Evolutionary conservation across 495 filamentous ascomycete species (phyloP).

Genomic region (Physcia stellaris): DNA sequence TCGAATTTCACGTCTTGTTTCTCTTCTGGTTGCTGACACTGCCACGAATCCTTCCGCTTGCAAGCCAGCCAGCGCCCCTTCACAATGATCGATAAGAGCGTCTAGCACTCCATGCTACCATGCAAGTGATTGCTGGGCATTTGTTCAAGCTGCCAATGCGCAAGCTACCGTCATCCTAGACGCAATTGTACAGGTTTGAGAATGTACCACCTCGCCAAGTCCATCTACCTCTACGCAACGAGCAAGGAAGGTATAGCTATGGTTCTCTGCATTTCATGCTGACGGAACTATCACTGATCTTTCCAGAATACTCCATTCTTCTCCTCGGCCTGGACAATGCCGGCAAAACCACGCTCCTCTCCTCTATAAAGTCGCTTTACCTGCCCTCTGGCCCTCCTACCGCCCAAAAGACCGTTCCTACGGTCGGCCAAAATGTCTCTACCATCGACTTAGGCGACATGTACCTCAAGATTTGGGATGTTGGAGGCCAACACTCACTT

Average conservation of each 20-base stretch:
- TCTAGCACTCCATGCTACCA: too few species aligned
- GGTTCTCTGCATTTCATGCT: neutral
- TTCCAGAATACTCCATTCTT: slow-evolving; percentile 85
- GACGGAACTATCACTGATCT: too few species aligned
- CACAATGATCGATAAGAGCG: too few species aligned
- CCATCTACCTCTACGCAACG: slow-evolving; percentile 83
- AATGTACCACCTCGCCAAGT: slow-evolving; percentile 97
- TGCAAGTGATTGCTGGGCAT: too few species aligned
- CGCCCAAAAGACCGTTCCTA: slow-evolving; percentile 71
- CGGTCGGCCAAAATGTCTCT: slow-evolving; percentile 92
- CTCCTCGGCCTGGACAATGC: slow-evolving; percentile 96
- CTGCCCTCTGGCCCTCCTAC: slow-evolving; percentile 37
- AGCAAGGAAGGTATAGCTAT: slow-evolving; percentile 67
- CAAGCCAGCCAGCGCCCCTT: too few species aligned
- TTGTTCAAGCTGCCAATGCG: neutral
- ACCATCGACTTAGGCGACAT: slow-evolving; percentile 77
- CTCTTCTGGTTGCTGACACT: too few species aligned
- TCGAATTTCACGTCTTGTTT: too few species aligned
- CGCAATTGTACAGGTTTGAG: neutral
- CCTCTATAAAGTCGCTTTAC: slow-evolving; percentile 84
- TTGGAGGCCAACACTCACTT: slow-evolving; percentile 81
- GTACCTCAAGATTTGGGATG: slow-evolving; percentile 98
- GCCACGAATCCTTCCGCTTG: too few species aligned
- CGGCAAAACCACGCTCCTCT: slow-evolving; percentile 95
- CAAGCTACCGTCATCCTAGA: too few species aligned